Evolutionary conservation across 2,329 filamentous ascomycete species (phyloP).

Genomic region (Aspergillus candidus): DNA sequence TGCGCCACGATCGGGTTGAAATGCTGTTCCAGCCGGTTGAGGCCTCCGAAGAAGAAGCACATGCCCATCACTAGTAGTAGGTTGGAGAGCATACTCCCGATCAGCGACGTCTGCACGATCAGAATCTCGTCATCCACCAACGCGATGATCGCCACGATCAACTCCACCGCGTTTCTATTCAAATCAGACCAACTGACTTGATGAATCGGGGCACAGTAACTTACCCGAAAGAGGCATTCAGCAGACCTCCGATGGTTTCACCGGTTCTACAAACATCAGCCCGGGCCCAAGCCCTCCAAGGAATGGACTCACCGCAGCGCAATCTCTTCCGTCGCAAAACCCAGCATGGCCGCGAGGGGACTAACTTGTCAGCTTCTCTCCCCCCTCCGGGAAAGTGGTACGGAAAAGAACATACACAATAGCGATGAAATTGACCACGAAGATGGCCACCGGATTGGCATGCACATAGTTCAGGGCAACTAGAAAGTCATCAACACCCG

Average conservation of each 20-base stretch:
- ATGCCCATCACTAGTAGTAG: slow-evolving; percentile 82
- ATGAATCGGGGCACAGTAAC: not conserved
- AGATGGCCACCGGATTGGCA: slow-evolving; percentile 59
- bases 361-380: slow-evolving; percentile 12
- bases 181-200: slow-evolving; percentile 1
- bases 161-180: slow-evolving; percentile 70
- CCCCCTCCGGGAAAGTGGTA: not conserved
- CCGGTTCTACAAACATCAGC: slow-evolving; percentile 49
- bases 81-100: slow-evolving; percentile 88
- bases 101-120: slow-evolving; percentile 87
- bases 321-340: slow-evolving; percentile 86
- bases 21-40: slow-evolving; percentile 72
- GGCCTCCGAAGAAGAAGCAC: slow-evolving; percentile 83
- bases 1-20: slow-evolving; percentile 93
- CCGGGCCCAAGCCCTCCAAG: not conserved
- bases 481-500: slow-evolving; percentile 15
- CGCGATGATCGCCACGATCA: slow-evolving; percentile 84
- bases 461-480: slow-evolving; percentile 62
- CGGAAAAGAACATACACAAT: slow-evolving; percentile 53
- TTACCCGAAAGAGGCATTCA: slow-evolving; percentile 80
- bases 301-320: slow-evolving; percentile 47
- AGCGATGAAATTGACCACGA: slow-evolving; percentile 88
- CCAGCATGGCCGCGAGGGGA: slow-evolving; percentile 77
- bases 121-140: slow-evolving; percentile 65
- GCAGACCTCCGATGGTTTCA: slow-evolving; percentile 77